phyloP scores from a whole-genome alignment of 1,284 basidiomycete genomes.

The Rhodotorula glutinis region DNA sequence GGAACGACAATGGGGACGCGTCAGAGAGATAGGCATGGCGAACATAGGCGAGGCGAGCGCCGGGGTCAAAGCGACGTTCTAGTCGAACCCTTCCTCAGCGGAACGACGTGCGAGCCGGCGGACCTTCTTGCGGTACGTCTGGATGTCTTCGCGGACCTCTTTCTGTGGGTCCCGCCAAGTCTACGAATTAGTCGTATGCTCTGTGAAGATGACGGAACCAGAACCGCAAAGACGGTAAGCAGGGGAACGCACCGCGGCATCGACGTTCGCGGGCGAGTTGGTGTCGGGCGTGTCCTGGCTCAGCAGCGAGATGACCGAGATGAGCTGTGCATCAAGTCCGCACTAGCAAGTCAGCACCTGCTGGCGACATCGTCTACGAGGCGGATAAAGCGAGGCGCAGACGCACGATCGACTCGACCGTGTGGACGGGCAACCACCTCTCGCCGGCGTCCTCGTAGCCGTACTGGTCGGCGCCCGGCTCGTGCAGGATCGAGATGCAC shows the following conservation, averaged over 20 bases:
- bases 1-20: no score
- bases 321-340: slow-evolving; percentile 59
- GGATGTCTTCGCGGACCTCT: slow-evolving; percentile 71
- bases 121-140: slow-evolving; percentile 91
- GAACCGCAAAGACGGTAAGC: not conserved
- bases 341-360: not conserved
- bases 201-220: not conserved
- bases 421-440: slow-evolving; percentile 96
- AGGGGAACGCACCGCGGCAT: slow-evolving; percentile 61
- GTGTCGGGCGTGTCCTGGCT: slow-evolving; percentile 88
- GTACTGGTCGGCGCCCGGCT: slow-evolving; percentile 95
- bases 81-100: slow-evolving; percentile 70
- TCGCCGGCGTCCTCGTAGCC: slow-evolving; percentile 98
- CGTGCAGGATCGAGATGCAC: slow-evolving; percentile 95
- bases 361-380: no score
- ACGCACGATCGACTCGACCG: slow-evolving; percentile 92
- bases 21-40: not conserved
- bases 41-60: no score
- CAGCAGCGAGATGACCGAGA: slow-evolving; percentile 93
- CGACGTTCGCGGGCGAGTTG: slow-evolving; percentile 95
- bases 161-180: slow-evolving; percentile 52
- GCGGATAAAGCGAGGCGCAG: not conserved
- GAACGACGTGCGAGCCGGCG: slow-evolving; percentile 75
- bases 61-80: no score
- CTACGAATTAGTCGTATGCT: not conserved